Base-by-base conservation (phyloP, 75 land plant genomes). In the Pseudotsuga menziesii region DNA sequence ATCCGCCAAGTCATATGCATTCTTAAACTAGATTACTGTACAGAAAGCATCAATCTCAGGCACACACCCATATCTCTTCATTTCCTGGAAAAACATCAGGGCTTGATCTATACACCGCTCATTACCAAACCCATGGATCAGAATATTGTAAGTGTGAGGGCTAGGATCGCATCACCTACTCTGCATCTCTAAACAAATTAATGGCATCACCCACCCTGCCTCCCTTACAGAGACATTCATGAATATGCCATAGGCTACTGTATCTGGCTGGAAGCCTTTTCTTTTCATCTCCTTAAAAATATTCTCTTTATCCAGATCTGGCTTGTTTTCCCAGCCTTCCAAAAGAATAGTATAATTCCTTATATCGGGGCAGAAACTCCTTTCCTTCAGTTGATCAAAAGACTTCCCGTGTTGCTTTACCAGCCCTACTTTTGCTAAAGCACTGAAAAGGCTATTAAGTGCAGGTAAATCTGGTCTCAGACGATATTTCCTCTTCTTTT, bases 291-390 rank as follows among this genome's bases (percentile, higher is more conserved):
- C 88, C 35, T 73, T 63, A 23, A 85, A 90, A 26, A 88, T 78
- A 78, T 85, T 87, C 74, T 86, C 78, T 70, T 70, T 88, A 0
- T 84, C 85, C 78, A 92, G 57, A 81, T 90, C 86, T 0, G 91
- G 92, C 61, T 52, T 86, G 75, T 78, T 84, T 27, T 90, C 91
- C 90, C 91, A 92, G 13, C 92, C 94, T 6, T 90, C 90, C 27
- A 90, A 64, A 64, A 92, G 71, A 36, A 90, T 88, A 56, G 88
- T 90, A 36, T 84, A 92, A 15, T 92, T 92, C 57, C 87, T 92
- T 14, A 88, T 73, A 60, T 90, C 90, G 1, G 92, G 90, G 0
- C 13, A 66, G 27, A 89, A 89, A 52, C 76, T 86, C 58, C 77
- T 67, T 13, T 76, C 83, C 35, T 78, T 82, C 94, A 88, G 81